Base-by-base conservation (phyloP, 1,284 basidiomycete genomes). In the Caloboletus inedulis region DNA sequence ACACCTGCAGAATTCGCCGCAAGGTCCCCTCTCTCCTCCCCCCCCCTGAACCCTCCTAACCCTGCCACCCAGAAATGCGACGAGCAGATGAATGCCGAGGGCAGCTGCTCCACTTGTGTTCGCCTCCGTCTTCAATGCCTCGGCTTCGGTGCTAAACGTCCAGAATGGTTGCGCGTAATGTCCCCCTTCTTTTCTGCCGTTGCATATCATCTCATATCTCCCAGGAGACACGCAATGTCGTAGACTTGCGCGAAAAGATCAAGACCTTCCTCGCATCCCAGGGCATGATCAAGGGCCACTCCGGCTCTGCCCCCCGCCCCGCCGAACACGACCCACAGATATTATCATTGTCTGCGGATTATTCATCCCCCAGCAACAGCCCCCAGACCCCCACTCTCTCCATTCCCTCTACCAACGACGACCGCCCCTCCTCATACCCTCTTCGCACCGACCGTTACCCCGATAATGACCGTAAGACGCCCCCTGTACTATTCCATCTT, bases 241-340 rank as follows among this genome's bases (percentile, higher is more conserved):
- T 76, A 27, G 79, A 80, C 57, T 71, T 89, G 42, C 78, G 87
- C 51, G 85, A 87, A 59, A 85, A 82, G 69, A 90, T 91, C 63
- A 91, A 90, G 72, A 70, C 71, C 3, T 87, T 87, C 64, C 77
- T 90, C 34, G 85, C 86, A 0, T 79, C 85, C 0, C 86, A 90
- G 66, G 87, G 87, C 51, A 87, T 90, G 86, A 89, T 91, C 69
- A 90, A 90, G 68, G 88, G 88, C 36, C 88, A 90, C 62, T 85
- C 88, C 25, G 84, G 83, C 49, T 73, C 84, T 33, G 82, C 80
- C 2, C 75, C 82, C 35, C 82, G 83, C 34, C 68, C 72, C 23
- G 62, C 72, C 25, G 82, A 82, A 3, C 75, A 77, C 19, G 84
- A 83, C 43, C 74, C 74, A 19, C 75, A 76, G 43, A 75, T 83